These are phyloP conservation scores for Arthroderma sp. DNA, from an alignment of 2,329 filamentous ascomycete species.

Conservation along the genomic window DNA sequence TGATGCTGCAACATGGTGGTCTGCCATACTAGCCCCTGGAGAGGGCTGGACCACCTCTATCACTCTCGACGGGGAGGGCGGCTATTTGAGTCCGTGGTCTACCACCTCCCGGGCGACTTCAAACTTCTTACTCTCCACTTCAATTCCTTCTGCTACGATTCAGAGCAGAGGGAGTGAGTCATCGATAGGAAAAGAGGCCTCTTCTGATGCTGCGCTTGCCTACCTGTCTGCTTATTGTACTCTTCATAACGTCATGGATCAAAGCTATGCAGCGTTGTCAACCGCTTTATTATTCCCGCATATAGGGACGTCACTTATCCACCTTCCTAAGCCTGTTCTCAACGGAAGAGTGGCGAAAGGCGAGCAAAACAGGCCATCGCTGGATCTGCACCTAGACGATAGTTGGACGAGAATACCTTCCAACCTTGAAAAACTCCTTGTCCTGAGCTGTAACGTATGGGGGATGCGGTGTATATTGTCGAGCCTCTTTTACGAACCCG, in stretches of 20 bases:
- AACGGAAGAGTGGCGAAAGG: not conserved
- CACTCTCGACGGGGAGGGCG: not conserved
- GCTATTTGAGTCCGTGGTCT: constrained; percentile 6
- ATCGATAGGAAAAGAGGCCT: not conserved
- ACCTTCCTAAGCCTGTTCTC: constrained; percentile 1
- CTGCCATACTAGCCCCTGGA: constrained; percentile 9
- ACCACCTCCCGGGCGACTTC: not conserved
- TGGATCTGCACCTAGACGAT: not conserved
- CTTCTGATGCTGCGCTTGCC: constrained; percentile 10
- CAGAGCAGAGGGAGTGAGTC: not conserved
- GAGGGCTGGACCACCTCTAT: constrained; percentile 9
- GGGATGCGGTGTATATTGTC: constrained; percentile 16
- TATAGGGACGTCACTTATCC: not conserved
- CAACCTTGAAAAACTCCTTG: constrained; percentile 15
- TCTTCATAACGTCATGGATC: constrained; percentile 12
- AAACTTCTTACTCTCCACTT: not conserved
- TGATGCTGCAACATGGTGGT: constrained; percentile 9
- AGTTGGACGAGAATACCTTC: not conserved
- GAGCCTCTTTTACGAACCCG: constrained; percentile 17
- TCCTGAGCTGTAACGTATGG: constrained; percentile 15
- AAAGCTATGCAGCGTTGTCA: constrained; percentile 15
- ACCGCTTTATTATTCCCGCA: constrained; percentile 14
- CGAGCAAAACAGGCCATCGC: no score
- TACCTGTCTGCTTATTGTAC: constrained; percentile 14
- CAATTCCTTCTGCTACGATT: not conserved